Percentiles rank a stretch among this genome's conserved stretches.
phyloP scores from a whole-genome alignment of 805 yeast species.

The Wickerhamomyces tratensis region DNA sequence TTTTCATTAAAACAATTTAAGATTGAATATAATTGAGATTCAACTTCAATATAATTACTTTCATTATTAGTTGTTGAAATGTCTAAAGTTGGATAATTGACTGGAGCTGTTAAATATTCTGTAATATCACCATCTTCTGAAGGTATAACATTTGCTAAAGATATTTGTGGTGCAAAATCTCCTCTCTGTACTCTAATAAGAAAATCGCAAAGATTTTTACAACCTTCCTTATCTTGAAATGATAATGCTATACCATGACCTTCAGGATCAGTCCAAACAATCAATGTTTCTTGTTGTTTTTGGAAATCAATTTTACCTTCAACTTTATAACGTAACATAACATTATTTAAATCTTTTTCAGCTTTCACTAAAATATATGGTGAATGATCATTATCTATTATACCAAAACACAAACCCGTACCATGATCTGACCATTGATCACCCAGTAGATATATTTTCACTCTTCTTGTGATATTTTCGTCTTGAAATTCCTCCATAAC shows the following conservation, averaged over 20 bases:
- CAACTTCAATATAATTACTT: neutral
- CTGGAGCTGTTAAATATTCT: conserved; percentile 76
- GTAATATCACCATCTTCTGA: conserved; percentile 46
- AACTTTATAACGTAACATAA: conserved; percentile 55
- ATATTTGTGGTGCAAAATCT: conserved; percentile 50
- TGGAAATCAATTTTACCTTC: conserved; percentile 78
- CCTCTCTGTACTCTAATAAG: conserved; percentile 54
- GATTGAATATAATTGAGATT: conserved; percentile 30
- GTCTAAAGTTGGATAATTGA: conserved; percentile 48
- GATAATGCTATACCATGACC: conserved; percentile 78
- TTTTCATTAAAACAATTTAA: conserved; percentile 45
- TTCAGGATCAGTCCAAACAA: conserved; percentile 81
- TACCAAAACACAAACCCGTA: conserved; percentile 84
- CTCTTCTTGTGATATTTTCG: conserved; percentile 39
- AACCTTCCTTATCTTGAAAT: conserved; percentile 88
- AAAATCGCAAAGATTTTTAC: conserved; percentile 76
- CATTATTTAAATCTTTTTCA: conserved; percentile 51
- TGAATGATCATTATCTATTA: conserved; percentile 23
- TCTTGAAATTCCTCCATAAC: no score
- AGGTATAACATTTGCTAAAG: conserved; percentile 59
- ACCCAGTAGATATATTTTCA: conserved; percentile 78
- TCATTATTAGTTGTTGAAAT: conserved; percentile 35
- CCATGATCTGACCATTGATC: conserved; percentile 91
- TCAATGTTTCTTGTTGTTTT: conserved; percentile 87
- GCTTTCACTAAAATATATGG: conserved; percentile 67